Evolutionary conservation across 352 stramenopile species (phyloP).

Genomic region (Phytophthora pisi): DNA sequence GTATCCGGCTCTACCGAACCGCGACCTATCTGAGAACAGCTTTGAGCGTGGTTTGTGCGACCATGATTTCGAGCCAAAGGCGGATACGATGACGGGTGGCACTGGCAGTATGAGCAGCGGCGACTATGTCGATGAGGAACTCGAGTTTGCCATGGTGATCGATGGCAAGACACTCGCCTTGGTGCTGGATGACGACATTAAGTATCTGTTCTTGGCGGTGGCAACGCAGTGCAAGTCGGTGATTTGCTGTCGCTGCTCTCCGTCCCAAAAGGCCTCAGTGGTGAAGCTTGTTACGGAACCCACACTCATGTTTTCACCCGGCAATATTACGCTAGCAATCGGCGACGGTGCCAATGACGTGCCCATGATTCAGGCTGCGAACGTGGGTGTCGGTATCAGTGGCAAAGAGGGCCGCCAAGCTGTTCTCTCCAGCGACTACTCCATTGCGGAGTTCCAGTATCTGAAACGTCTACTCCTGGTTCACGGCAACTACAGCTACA

Average conservation of each 20-base stretch:
- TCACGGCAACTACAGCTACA: slow-evolving; percentile 92
- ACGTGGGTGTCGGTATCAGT: slow-evolving; percentile 86
- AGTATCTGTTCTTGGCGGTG: slow-evolving; percentile 89
- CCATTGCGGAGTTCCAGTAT: slow-evolving; percentile 85
- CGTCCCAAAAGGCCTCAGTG: slow-evolving; percentile 84
- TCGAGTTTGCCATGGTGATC: slow-evolving; percentile 92
- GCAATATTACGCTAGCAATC: slow-evolving; percentile 88
- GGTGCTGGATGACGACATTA: slow-evolving; percentile 88
- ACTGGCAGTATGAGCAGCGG: slow-evolving; percentile 45
- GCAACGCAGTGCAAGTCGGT: slow-evolving; percentile 90
- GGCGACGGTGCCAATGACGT: slow-evolving; percentile 89
- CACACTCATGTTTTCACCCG: slow-evolving; percentile 87
- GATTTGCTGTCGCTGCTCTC: slow-evolving; percentile 88
- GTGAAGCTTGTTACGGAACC: slow-evolving; percentile 89
- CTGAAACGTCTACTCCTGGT: slow-evolving; percentile 83
- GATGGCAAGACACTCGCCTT: slow-evolving; percentile 86
- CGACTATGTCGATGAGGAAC: slow-evolving; percentile 72
- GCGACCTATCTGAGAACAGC: slow-evolving; percentile 58
- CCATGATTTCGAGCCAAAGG: slow-evolving; percentile 76
- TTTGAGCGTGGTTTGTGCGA: slow-evolving; percentile 69
- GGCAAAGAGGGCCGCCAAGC: slow-evolving; percentile 88
- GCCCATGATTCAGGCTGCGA: slow-evolving; percentile 89
- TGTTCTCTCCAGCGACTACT: slow-evolving; percentile 86
- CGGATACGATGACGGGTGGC: slow-evolving; percentile 28
- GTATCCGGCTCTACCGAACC: slow-evolving; percentile 60